Conservation (phyloP, 2,329 filamentous ascomycete species). For the Graphilbum fragrans region DNA sequence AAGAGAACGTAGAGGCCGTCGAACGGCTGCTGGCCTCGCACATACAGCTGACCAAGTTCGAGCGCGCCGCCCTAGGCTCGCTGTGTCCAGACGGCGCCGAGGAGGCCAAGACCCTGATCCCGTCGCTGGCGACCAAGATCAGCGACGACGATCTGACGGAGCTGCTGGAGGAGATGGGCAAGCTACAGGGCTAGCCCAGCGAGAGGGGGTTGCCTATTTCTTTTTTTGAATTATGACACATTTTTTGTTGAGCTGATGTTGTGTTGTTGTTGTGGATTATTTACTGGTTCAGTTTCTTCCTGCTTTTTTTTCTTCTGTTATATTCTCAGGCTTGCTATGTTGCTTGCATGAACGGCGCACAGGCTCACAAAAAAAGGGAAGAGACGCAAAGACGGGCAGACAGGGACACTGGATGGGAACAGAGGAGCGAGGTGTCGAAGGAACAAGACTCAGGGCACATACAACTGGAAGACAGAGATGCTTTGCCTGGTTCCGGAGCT, state of each 20-base stretch:
- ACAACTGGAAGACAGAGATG: no score
- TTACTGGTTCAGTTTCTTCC: background rate
- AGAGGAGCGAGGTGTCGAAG: no score
- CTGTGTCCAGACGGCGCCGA: slow-evolving; percentile 87
- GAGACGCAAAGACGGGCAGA: no score
- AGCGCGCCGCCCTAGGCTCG: slow-evolving; percentile 83
- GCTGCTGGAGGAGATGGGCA: slow-evolving; percentile 80
- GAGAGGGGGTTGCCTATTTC: background rate
- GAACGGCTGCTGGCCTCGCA: slow-evolving; percentile 73
- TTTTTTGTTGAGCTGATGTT: no score
- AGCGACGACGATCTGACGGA: slow-evolving; percentile 78
- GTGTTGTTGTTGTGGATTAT: background rate
- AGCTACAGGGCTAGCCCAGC: slow-evolving; percentile 43
- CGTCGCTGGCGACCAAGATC: slow-evolving; percentile 80
- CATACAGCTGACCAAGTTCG: slow-evolving; percentile 76
- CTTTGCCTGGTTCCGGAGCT: no score
- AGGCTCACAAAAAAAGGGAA: no score
- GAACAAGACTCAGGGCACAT: no score
- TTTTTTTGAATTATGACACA: no score
- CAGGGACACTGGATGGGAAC: no score
- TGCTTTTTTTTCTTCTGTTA: no score
- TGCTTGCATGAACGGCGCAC: no score
- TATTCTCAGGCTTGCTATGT: no score
- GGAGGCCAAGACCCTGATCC: slow-evolving; percentile 93
- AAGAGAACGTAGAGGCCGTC: slow-evolving; percentile 89